Evolutionary conservation across 2,329 filamentous ascomycete genomes (phyloP), one percentile per base, ranked within the genome.

Genomic region (Tolypocladium tundrense): DNA sequence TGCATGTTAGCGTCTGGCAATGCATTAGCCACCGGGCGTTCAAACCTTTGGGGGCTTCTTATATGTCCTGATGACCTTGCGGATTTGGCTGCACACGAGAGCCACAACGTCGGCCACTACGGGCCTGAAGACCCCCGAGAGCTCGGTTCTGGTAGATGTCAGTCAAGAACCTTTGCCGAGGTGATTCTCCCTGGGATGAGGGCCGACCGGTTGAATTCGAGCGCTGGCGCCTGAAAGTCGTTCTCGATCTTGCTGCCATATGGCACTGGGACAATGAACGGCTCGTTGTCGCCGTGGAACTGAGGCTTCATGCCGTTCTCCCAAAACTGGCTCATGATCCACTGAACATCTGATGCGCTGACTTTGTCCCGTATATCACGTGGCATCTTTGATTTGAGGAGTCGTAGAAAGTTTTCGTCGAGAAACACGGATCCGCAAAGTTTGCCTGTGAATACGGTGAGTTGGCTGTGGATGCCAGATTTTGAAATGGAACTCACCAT

Each of bases 341-440:
- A 45, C 6, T 51, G 54, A 3, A 66, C 33, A 0, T 58, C 51
- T 9, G 41, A n/a, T 27, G 21, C 35, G 0, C 31, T 60, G 0
- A 66, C 42, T 0, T 42, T 56, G 0, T 48, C 0, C 66, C 66
- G 70, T 0, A 57, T 21, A 0, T 19, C 0, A 0, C 7, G 3
- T 0, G 58, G 4, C 0, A 74, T 19, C 9, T 68, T 71, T 0
- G 3, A 3, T 35, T 66, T 61, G 4, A 78, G 58, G 1, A 73
- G 54, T 0, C 57, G 0, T 1, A 67, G 1, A n/a, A 78, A 78
- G 0, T 45, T 58, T 3, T 77, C 67, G 37, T 78, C 74, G 0
- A 78, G 65, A 14, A 77, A 76, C 0, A 75, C 63, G 0, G 65
- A 73, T 0, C 76, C 75, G 2, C 73, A 76, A 0, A 78, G 62